Percentiles rank a stretch among this genome's conserved stretches.
phyloP scores from a whole-genome alignment of 257 asterid species.

The Schizonepeta tenuifolia region DNA sequence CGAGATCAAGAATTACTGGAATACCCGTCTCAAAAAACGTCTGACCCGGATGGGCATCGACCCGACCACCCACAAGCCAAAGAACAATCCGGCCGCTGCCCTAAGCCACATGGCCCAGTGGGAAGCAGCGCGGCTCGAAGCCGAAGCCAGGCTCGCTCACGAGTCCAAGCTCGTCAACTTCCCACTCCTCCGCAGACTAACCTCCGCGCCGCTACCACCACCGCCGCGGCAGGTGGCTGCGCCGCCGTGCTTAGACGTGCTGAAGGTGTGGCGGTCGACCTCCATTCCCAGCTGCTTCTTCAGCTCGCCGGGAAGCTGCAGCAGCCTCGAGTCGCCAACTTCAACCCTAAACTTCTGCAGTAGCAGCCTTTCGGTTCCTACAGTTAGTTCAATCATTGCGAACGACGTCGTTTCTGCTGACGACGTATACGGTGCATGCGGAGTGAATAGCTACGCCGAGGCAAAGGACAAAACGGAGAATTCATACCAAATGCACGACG shows the following conservation, averaged over 20 bases:
- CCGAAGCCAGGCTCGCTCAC: slow-evolving; percentile 51
- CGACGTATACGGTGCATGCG: slow-evolving; percentile 20
- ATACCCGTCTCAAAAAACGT: slow-evolving; percentile 63
- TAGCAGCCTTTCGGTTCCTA: slow-evolving; percentile 12
- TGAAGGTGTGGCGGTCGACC: slow-evolving; percentile 51
- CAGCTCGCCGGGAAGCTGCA: slow-evolving; percentile 2
- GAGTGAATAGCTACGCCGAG: background rate
- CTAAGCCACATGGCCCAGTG: slow-evolving; percentile 69
- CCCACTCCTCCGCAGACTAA: slow-evolving; percentile 21
- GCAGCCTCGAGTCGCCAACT: slow-evolving; percentile 46
- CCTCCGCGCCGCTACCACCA: background rate
- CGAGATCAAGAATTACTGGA: slow-evolving; percentile 65
- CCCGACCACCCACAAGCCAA: slow-evolving; percentile 62
- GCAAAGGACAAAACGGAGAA: slow-evolving; percentile 31
- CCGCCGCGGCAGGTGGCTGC: slow-evolving; percentile 11
- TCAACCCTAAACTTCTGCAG: slow-evolving; percentile 46
- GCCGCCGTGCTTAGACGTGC: slow-evolving; percentile 52
- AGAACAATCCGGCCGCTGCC: slow-evolving; percentile 43
- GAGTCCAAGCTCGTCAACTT: slow-evolving; percentile 34
- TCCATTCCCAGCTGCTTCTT: slow-evolving; percentile 25
- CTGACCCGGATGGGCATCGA: slow-evolving; percentile 60
- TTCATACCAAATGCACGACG: background rate
- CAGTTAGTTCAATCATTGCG: background rate
- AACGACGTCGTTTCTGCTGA: slow-evolving; percentile 16
- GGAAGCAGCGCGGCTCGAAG: slow-evolving; percentile 66